Evolutionary conservation across 2,329 filamentous ascomycete species (phyloP), one percentile per base, ranked within the genome.

Genomic region (Xylaria sp.): DNA sequence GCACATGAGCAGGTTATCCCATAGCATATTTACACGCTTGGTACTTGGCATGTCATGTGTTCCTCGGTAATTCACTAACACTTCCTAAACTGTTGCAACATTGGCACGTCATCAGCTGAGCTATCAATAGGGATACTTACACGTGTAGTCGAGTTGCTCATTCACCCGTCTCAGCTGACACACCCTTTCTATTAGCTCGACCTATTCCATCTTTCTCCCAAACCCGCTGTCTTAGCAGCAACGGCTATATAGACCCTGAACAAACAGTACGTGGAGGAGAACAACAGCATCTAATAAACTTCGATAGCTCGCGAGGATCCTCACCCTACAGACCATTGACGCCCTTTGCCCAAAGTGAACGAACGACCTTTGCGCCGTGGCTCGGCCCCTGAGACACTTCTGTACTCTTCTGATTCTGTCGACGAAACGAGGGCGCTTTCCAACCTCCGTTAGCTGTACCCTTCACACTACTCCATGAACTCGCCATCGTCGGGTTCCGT

Each of bases 401-500:
- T 28, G 28, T 28, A 28, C 28, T 28, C 28, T 28, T 46, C 50
- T 54, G 20, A 41, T 31, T 39, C 41, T 62, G 37, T 39, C 34
- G 23, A 46, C 52, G 34, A 52, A 20, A 5, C 55, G 46, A 46
- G 39, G 1, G 15, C 52, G 18, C 25, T 20, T 63, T 23, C 51
- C 25, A 31, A 63, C 60, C 23, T 34, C 15, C n/a, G 18, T 39
- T 59, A 59, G 39, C 18, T 46, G 9, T 39, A 34, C 39, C 15
- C 44, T 25, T 23, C 39, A 51, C 50, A 48, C 28, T 56, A 58
- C 60, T 64, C 70, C 66, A 84, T 83, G 82, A 79, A 78, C 78
- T 81, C 82, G 82, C 76, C 81, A 79, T 80, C 65, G 65, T 73
- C 75, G 72, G 74, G 70, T 62, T 73, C 76, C 54, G 48, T 48